Conservation (phyloP, 768 basidiomycete species). For the Symmetrospora coprosmae region DNA sequence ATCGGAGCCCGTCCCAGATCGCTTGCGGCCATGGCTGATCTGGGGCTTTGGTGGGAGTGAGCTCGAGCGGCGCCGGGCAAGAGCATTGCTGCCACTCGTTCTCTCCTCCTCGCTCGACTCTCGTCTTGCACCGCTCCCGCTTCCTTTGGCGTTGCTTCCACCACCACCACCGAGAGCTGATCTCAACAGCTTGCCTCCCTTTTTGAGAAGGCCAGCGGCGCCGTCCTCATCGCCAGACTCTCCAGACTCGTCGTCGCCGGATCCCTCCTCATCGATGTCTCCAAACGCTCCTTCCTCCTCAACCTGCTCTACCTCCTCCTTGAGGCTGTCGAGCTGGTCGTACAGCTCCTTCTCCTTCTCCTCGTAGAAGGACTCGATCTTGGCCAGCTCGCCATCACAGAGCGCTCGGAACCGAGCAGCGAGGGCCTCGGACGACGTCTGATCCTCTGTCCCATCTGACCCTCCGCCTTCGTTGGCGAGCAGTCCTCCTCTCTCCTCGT, state of each 20-base stretch:
- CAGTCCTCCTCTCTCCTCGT: slow-evolving; percentile 16
- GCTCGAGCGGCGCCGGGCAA: slow-evolving; percentile 42
- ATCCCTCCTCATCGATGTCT: slow-evolving; percentile 34
- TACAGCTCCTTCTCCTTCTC: slow-evolving; percentile 57
- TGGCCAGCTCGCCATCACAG: slow-evolving; percentile 59
- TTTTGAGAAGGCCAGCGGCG: slow-evolving; percentile 5
- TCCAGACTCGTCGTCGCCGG: slow-evolving; percentile 33
- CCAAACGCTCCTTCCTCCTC: slow-evolving; percentile 34
- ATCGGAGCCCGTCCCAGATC: slow-evolving; percentile 4
- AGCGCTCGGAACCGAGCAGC: slow-evolving; percentile 6
- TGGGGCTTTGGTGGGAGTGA: too few species aligned
- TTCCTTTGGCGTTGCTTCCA: not conserved
- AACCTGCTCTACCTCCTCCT: slow-evolving; percentile 35
- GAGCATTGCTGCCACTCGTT: slow-evolving; percentile 31
- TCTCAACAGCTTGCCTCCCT: slow-evolving; percentile 3
- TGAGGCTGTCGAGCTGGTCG: slow-evolving; percentile 33
- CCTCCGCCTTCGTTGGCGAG: not conserved
- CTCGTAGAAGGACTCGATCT: slow-evolving; percentile 66
- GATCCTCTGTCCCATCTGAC: not conserved
- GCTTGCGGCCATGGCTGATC: slow-evolving; percentile 23
- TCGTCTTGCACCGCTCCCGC: slow-evolving; percentile 21
- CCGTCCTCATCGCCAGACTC: slow-evolving; percentile 6
- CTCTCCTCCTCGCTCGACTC: too few species aligned
- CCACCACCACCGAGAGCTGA: not conserved
- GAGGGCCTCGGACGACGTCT: not conserved